Base-by-base conservation (phyloP, 768 basidiomycete genomes). In the Phaeolepiota aurea region DNA sequence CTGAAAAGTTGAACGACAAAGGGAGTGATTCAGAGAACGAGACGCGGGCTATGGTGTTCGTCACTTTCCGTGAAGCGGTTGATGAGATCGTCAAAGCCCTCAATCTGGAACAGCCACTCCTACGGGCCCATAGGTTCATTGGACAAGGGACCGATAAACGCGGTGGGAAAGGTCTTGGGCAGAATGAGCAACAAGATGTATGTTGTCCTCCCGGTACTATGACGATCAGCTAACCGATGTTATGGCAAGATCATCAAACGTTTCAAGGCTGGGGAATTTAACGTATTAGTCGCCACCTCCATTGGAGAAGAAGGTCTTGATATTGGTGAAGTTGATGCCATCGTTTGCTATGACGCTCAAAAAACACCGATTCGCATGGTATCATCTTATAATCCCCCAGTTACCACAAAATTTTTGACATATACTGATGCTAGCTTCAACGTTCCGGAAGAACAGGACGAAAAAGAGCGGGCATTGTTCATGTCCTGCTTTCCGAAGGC, bases 241-340 rank as follows among this genome's bases (percentile, higher is more conserved):
- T 47, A 13, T 22, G 9, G 43, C 2, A 48, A 97, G 92, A 73
- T 88, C 21, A 88, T 99, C 53, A 66, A 79, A 44, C 76, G 77
- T 47, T 98, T 99, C 68, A 92, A 92, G 56, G 65, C 63, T 3
- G 91, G 90, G 9, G 80, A 80, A 44, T 90, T 77, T 58, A 99
- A 99, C 50, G 81, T 96, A 25, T 66, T 99, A 9, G 94, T 99
- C 5, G 86, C 93, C 1, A 98, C 96, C 3, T 94, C 87, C 3
- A 90, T 99, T 41, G 96, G 96, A 15, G 96, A 99, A 62, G 96
- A 99, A 60, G 96, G 96, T 43, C 70, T 99, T 13, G 96, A 99
- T 58, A 99, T 99, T 41, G 96, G 96, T 21, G 93, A 96, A 57
- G 83, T 99, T 12, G 96, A 99, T 56, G 69, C 92, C 54, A 94